Evolutionary conservation across 2,329 filamentous ascomycete species (phyloP).

Genomic region (Furcasterigmium furcatum): DNA sequence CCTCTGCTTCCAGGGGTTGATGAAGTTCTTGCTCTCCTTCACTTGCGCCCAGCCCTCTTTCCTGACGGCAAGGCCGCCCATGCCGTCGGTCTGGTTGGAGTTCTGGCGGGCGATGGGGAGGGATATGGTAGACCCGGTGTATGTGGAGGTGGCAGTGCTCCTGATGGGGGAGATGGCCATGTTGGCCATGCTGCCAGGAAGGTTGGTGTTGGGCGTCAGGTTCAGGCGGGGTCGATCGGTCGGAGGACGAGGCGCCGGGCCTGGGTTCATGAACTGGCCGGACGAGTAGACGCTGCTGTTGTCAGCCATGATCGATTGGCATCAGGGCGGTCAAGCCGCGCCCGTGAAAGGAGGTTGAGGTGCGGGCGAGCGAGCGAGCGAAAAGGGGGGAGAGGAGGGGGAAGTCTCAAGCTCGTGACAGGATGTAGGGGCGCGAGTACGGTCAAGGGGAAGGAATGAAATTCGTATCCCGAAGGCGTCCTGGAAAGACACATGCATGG

Average conservation of each 20-base stretch:
- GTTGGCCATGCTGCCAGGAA: conserved; percentile 75
- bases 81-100: conserved; percentile 57
- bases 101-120: conserved; percentile 64
- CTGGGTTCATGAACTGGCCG: conserved; percentile 90
- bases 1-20: conserved; percentile 86
- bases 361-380: not conserved
- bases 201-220: conserved; percentile 71
- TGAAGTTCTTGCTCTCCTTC: conserved; percentile 86
- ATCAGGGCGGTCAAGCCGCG: conserved; percentile 4
- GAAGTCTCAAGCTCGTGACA: too few species aligned
- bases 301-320: conserved; percentile 19
- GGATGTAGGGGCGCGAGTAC: too few species aligned
- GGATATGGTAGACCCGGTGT: conserved; percentile 69
- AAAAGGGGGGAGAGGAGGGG: too few species aligned
- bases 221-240: conserved; percentile 78
- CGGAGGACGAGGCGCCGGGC: conserved; percentile 88
- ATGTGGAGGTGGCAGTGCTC: conserved; percentile 62
- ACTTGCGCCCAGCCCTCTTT: conserved; percentile 81
- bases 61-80: conserved; percentile 68
- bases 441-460: too few species aligned
- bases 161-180: conserved; percentile 72
- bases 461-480: too few species aligned
- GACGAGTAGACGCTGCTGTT: conserved; percentile 51
- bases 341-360: not conserved
- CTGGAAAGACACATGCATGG: too few species aligned